Conservation (phyloP, 495 filamentous ascomycete genomes). For the Chaetomium tenue region DNA sequence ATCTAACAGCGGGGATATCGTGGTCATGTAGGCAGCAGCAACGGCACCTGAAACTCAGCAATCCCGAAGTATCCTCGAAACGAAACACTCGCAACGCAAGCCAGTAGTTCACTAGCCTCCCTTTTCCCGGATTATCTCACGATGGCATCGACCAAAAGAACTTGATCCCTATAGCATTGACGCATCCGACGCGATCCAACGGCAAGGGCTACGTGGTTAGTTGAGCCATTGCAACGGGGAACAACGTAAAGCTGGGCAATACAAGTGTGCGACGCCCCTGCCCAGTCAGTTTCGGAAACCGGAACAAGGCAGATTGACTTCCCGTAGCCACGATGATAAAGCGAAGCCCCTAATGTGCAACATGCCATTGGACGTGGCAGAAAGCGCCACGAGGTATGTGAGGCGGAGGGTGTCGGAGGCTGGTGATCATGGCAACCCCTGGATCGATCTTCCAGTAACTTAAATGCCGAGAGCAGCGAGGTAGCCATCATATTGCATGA, state of each 20-base stretch:
- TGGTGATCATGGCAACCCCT: constrained; percentile 1
- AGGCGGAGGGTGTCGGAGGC: constrained; percentile 1
- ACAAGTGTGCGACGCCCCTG: not conserved
- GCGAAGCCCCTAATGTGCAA: not conserved
- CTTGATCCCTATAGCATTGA: not conserved
- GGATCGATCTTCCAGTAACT: not conserved
- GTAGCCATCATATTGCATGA: not conserved
- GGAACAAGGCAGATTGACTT: constrained; percentile 5
- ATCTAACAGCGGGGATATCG: constrained; percentile 1
- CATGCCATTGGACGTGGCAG: not conserved
- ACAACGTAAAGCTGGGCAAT: not conserved
- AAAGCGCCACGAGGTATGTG: not conserved
- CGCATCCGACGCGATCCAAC: not conserved
- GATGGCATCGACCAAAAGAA: not conserved
- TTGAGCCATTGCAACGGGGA: not conserved
- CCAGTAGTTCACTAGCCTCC: not conserved
- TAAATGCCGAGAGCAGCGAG: not conserved
- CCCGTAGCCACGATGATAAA: not conserved
- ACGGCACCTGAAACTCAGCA: not conserved
- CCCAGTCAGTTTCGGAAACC: not conserved
- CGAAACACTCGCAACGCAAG: not conserved
- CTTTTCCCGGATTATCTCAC: not conserved
- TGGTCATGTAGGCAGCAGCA: not conserved
- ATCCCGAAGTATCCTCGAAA: not conserved
- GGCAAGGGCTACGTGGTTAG: not conserved